Conservation (phyloP, 345 rosid genomes). For the Arabis hirsuta region DNA sequence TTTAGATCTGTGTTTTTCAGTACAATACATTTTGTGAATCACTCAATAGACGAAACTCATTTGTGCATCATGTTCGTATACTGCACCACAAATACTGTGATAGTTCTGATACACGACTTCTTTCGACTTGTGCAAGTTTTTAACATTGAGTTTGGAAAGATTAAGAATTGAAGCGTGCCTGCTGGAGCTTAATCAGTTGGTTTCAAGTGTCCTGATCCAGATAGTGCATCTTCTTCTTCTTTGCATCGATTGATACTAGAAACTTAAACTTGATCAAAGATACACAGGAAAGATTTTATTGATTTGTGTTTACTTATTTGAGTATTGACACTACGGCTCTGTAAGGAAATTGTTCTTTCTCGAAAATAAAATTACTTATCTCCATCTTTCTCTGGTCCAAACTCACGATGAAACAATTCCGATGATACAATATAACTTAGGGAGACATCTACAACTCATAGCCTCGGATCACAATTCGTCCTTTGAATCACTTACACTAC, state of each 20-base stretch:
- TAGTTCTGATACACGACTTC: conserved; percentile 3
- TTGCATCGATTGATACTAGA: not conserved
- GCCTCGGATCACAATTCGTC: conserved; percentile 71
- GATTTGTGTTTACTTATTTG: not conserved
- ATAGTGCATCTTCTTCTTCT: not conserved
- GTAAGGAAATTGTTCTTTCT: conserved; percentile 1
- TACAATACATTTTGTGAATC: conserved; percentile 22
- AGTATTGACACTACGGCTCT: conserved; percentile 4
- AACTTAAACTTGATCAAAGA: not conserved
- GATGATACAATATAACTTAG: conserved; percentile 31
- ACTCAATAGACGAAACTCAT: conserved; percentile 5
- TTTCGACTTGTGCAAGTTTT: conserved; percentile 1
- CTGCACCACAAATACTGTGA: not conserved
- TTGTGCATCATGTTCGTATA: conserved; percentile 7
- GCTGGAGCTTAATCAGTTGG: not conserved
- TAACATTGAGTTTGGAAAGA: not conserved
- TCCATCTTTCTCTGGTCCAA: conserved; percentile 13
- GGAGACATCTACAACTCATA: conserved; percentile 15
- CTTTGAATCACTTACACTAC: conserved; percentile 50
- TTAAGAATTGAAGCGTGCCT: not conserved
- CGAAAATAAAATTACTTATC: conserved; percentile 12
- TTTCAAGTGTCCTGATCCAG: not conserved
- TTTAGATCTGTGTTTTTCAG: conserved; percentile 9
- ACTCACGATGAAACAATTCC: conserved; percentile 14
- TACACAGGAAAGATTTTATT: not conserved